Evolutionary conservation across 2,329 filamentous ascomycete genomes (phyloP).

Genomic region (Colletotrichum tamarilloi): DNA sequence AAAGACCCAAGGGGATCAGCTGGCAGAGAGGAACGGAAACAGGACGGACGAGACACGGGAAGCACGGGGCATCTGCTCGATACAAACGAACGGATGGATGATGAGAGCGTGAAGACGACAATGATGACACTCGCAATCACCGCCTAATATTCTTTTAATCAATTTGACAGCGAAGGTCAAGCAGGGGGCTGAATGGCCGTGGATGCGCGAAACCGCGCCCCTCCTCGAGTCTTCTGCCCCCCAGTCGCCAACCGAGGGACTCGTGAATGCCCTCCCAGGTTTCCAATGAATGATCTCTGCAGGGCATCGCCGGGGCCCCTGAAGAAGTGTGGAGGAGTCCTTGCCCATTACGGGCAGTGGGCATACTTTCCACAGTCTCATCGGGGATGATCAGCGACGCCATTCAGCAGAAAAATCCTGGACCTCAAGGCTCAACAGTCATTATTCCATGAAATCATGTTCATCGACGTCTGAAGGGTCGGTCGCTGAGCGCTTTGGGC

Average conservation of each 20-base stretch:
- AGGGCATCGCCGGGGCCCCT: slow-evolving; percentile 27
- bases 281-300: slow-evolving; percentile 31
- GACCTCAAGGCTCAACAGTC: slow-evolving; percentile 9
- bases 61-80: neutral
- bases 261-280: slow-evolving; percentile 21
- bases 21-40: neutral
- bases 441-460: neutral
- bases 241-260: slow-evolving; percentile 9
- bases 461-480: neutral
- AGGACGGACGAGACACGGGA: neutral
- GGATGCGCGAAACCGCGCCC: slow-evolving; percentile 15
- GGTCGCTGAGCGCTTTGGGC: slow-evolving; percentile 10
- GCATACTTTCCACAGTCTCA: slow-evolving; percentile 19
- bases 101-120: neutral
- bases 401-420: slow-evolving; percentile 15
- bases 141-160: slow-evolving; percentile 10
- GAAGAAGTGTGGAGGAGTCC: slow-evolving; percentile 22
- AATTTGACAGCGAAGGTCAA: slow-evolving; percentile 19
- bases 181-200: slow-evolving; percentile 12
- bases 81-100: neutral
- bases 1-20: neutral
- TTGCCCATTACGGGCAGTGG: slow-evolving; percentile 21
- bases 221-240: neutral
- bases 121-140: neutral
- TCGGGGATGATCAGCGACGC: slow-evolving; percentile 27